Evolutionary conservation across 331 rosid genomes (phyloP).

Genomic region (Telfairia occidentalis): DNA sequence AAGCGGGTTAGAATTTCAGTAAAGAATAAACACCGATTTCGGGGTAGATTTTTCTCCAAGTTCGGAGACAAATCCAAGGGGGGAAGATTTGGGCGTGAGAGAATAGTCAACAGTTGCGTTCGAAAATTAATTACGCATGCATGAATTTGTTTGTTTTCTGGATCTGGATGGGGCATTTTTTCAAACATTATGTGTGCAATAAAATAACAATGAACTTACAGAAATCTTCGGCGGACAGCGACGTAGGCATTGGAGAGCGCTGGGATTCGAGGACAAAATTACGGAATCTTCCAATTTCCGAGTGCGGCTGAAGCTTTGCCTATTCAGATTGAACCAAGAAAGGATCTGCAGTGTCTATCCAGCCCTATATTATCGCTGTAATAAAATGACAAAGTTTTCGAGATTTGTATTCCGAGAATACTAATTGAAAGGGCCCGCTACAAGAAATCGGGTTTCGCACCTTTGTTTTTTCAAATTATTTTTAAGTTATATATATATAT

Average conservation of each 20-base stretch:
- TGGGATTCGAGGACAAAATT: neutral
- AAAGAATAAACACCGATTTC: constrained; percentile 49
- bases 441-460: neutral
- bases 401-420: neutral
- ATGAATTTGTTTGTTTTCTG: neutral
- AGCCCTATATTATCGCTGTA: neutral
- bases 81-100: constrained; percentile 69
- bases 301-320: neutral
- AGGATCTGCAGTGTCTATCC: neutral
- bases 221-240: constrained; percentile 2
- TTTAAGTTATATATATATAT: no score
- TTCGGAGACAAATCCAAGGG: constrained; percentile 43
- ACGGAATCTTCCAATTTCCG: constrained; percentile 8
- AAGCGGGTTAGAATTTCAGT: constrained; percentile 38
- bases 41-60: constrained; percentile 34
- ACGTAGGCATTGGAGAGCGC: neutral
- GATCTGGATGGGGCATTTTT: neutral
- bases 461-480: neutral
- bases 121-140: constrained; percentile 3
- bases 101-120: constrained; percentile 27
- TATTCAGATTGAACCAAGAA: constrained; percentile 1
- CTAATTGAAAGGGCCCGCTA: neutral
- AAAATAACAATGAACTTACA: neutral
- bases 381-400: neutral
- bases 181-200: neutral